phyloP scores from a whole-genome alignment of 352 stramenopile genomes.

The Phytophthora sp. region DNA sequence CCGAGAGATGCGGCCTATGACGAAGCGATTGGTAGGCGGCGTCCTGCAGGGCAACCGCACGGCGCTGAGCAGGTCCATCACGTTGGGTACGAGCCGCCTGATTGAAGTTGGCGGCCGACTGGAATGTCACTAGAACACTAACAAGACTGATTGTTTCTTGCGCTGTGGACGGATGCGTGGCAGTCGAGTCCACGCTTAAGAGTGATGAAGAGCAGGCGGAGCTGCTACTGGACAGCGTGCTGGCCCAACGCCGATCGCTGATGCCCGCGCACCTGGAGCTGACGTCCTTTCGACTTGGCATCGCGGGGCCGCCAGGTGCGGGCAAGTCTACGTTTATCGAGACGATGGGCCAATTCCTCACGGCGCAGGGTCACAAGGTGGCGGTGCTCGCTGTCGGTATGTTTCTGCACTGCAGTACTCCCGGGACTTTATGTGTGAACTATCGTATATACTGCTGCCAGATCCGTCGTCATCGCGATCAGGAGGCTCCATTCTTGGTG shows the following conservation, averaged over 20 bases:
- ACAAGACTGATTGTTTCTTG: not conserved
- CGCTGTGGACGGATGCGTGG: not conserved
- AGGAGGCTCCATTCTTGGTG: slow-evolving; percentile 97
- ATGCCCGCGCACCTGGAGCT: slow-evolving; percentile 35
- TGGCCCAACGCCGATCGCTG: slow-evolving; percentile 60
- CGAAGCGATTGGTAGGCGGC: slow-evolving; percentile 61
- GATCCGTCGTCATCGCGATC: slow-evolving; percentile 96
- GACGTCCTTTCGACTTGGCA: slow-evolving; percentile 88
- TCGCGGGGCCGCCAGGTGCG: slow-evolving; percentile 93
- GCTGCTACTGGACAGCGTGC: slow-evolving; percentile 84
- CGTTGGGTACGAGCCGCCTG: slow-evolving; percentile 48
- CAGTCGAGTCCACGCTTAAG: slow-evolving; percentile 82
- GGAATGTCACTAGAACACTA: not conserved
- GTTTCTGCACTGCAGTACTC: not conserved
- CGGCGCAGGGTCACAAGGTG: slow-evolving; percentile 84
- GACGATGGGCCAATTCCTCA: slow-evolving; percentile 90
- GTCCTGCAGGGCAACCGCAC: slow-evolving; percentile 63
- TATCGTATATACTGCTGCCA: slow-evolving; percentile 16
- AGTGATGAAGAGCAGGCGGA: slow-evolving; percentile 84
- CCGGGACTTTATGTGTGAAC: not conserved
- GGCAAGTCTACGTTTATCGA: slow-evolving; percentile 99
- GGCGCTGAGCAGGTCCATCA: slow-evolving; percentile 77
- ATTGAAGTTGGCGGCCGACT: slow-evolving; percentile 14
- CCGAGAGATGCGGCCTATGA: slow-evolving; percentile 43
- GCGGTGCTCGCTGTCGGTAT: slow-evolving; percentile 93